A percentile compares a stretch with the other conserved stretches of the same genome.
Evolutionary conservation across 768 basidiomycete species (phyloP).

Genomic region (Boletellus emodensis): DNA sequence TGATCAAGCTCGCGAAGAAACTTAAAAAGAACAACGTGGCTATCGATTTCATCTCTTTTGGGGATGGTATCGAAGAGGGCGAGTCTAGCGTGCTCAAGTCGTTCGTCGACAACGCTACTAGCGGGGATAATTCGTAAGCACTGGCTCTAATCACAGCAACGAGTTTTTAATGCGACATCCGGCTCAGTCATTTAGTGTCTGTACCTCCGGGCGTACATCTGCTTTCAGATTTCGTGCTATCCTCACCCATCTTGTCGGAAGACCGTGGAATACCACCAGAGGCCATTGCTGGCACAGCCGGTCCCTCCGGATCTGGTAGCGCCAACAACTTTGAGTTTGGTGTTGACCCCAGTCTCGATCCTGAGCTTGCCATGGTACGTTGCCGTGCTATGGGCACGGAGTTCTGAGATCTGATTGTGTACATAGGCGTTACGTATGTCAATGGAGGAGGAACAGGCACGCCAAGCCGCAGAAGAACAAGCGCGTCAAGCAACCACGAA

Average conservation of each 20-base stretch:
- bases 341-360: conserved; percentile 93
- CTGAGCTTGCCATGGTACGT: conserved; percentile 91
- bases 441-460: conserved; percentile 89
- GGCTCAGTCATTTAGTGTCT: conserved; percentile 69
- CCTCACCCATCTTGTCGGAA: conserved; percentile 77
- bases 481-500: conserved; percentile 27
- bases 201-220: conserved; percentile 76
- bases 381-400: neutral
- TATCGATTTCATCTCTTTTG: conserved; percentile 86
- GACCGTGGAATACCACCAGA: conserved; percentile 72
- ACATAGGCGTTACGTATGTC: conserved; percentile 92
- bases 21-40: conserved; percentile 99
- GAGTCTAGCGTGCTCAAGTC: conserved; percentile 68
- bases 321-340: conserved; percentile 76
- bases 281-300: conserved; percentile 50
- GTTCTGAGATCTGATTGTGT: neutral
- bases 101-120: conserved; percentile 80
- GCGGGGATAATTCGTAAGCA: conserved; percentile 82
- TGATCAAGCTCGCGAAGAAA: conserved; percentile 91
- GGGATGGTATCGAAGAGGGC: conserved; percentile 76
- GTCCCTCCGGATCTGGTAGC: conserved; percentile 44
- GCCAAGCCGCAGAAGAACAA: conserved; percentile 50
- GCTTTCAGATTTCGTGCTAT: conserved; percentile 77
- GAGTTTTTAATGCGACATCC: neutral
- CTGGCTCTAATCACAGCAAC: neutral